A percentile compares a stretch with the other conserved stretches of the same genome.
phyloP scores from a whole-genome alignment of 2,329 filamentous ascomycete species.

The Stagonosporopsis tanaceti region DNA sequence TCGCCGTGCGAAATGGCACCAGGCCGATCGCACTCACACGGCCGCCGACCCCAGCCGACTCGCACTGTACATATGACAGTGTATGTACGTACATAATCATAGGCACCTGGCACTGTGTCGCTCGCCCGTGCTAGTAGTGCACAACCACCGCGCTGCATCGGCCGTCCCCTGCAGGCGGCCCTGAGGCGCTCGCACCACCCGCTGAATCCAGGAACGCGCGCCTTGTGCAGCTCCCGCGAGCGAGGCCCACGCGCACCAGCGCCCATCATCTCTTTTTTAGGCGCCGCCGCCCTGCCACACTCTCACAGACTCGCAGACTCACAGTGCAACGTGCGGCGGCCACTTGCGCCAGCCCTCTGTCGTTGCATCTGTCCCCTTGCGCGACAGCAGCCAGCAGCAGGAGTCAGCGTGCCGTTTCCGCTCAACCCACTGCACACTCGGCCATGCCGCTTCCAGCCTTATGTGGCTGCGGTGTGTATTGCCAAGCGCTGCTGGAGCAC shows the following conservation, averaged over 20 bases:
- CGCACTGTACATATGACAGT: too few relatives aligned
- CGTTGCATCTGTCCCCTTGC: slow-evolving; percentile 10
- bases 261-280: slow-evolving; percentile 2
- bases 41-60: not conserved
- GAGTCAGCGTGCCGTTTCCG: slow-evolving; percentile 4
- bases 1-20: not conserved
- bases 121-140: too few relatives aligned
- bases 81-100: too few relatives aligned
- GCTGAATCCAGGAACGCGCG: not conserved
- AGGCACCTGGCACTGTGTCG: too few relatives aligned
- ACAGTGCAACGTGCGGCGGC: too few relatives aligned
- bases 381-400: slow-evolving; percentile 2
- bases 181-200: not conserved
- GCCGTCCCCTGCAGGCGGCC: not conserved
- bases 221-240: slow-evolving; percentile 4
- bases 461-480: slow-evolving; percentile 16
- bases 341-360: not conserved
- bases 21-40: slow-evolving; percentile 1
- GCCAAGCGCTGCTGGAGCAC: slow-evolving; percentile 11
- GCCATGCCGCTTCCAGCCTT: slow-evolving; percentile 16
- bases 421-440: not conserved
- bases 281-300: not conserved
- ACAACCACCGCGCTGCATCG: not conserved
- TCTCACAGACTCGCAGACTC: too few relatives aligned
- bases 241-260: not conserved